phyloP scores from a whole-genome alignment of 2,329 filamentous ascomycete genomes.

The Alternaria brassicicola region DNA sequence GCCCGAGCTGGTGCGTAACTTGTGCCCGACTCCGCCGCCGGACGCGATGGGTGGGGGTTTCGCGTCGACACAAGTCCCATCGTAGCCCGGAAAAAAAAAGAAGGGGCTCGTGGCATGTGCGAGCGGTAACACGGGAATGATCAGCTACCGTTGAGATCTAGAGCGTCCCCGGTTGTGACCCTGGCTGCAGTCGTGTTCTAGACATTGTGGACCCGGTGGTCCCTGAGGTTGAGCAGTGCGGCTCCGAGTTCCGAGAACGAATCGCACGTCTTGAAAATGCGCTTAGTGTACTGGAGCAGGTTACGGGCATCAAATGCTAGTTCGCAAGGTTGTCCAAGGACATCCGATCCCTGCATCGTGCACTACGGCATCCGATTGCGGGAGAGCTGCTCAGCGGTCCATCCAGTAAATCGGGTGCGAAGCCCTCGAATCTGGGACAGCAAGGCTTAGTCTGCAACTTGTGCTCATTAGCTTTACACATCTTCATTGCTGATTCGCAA shows the following conservation, averaged over 20 bases:
- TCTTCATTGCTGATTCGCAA: not conserved
- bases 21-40: not conserved
- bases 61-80: not conserved
- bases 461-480: not conserved
- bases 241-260: not conserved
- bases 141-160: not conserved
- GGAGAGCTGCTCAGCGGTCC: constrained; percentile 1
- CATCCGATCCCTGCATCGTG: not conserved
- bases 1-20: not conserved
- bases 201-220: not conserved
- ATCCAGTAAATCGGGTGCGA: not conserved
- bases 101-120: constrained; percentile 1
- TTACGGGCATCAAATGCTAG: not conserved
- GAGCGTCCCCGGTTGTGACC: not conserved
- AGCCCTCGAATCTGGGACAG: not conserved
- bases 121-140: not conserved
- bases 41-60: not conserved
- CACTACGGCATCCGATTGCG: not conserved
- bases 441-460: constrained; percentile 1
- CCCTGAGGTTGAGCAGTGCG: not conserved
- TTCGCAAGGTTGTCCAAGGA: not conserved
- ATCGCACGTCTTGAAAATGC: not conserved
- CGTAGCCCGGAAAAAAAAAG: not conserved
- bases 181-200: not conserved
- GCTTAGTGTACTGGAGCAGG: not conserved